Evolutionary conservation across 306 rosid species (phyloP), one percentile per base, ranked within the genome.

Genomic region (Prunus mira): DNA sequence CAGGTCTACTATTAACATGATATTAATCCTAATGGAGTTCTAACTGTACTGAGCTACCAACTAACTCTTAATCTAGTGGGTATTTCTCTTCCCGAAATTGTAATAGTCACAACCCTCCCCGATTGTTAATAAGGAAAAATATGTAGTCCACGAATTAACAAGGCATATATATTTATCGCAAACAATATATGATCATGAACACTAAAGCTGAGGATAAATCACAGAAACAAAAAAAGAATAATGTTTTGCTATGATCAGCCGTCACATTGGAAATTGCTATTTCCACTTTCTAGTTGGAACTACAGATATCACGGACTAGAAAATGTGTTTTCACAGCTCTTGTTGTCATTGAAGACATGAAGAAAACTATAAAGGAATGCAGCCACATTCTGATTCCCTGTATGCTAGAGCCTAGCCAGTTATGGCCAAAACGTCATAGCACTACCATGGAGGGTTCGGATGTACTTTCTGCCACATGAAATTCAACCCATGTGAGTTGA

Each of bases 401-500:
- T 73, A 34, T 79, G 82, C 87, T 86, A 88, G 65, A 81, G 79
- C 82, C 85, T 65, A 83, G 34, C 75, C 80, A 84, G 78, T 88
- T 84, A 81, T 77, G 13, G 87, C 96, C 96, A 92, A 92, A 87
- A 85, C 82, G 71, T 78, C 79, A 77, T 60, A 76, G 69, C 84
- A 78, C 76, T 70, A 70, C 54, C 83, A 65, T 38, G 65, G 49
- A 64, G 70, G 74, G 60, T 80, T 82, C 79, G 67, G 50, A 80
- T 71, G 76, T 78, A 78, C 81, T 75, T 85, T 61, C 76, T 71
- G 49, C 46, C 69, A 75, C 63, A 51, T 80, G 81, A 80, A 81
- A 67, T 67, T 87, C 84, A 77, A 81, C 73, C 71, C 84, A 85
- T 79, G 84, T 81, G 66, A 76, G 58, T 80, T 49, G 72, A 25